Conservation (phyloP, 2,329 filamentous ascomycete species). For the Exophiala xenobiotica region DNA sequence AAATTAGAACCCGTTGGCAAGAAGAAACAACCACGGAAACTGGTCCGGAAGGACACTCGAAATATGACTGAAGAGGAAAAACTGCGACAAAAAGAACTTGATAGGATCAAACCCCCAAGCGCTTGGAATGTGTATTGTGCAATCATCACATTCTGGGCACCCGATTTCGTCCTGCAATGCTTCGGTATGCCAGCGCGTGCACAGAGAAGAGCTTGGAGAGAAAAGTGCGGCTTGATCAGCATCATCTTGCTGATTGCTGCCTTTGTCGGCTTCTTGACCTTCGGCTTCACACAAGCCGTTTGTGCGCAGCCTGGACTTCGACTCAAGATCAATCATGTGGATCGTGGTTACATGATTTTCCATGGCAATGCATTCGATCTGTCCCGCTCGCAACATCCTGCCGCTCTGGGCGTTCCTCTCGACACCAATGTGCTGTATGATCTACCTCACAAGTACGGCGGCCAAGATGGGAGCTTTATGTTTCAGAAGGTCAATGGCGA, state of each 20-base stretch:
- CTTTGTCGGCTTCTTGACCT: slow-evolving; percentile 91
- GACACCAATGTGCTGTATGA: slow-evolving; percentile 83
- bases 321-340: slow-evolving; percentile 79
- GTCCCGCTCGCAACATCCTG: slow-evolving; percentile 71
- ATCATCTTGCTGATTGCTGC: slow-evolving; percentile 85
- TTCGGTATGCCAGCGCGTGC: slow-evolving; percentile 82
- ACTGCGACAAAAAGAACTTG: slow-evolving; percentile 57
- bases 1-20: slow-evolving; percentile 26
- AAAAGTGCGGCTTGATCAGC: slow-evolving; percentile 96
- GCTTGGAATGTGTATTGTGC: slow-evolving; percentile 96
- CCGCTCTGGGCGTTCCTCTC: slow-evolving; percentile 72
- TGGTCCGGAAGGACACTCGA: slow-evolving; percentile 62
- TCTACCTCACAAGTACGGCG: slow-evolving; percentile 74
- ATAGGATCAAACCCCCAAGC: slow-evolving; percentile 73
- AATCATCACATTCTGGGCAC: slow-evolving; percentile 91
- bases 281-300: slow-evolving; percentile 88
- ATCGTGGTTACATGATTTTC: slow-evolving; percentile 86
- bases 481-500: slow-evolving; percentile 98
- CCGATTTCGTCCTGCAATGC: slow-evolving; percentile 77
- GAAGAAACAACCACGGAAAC: slow-evolving; percentile 55
- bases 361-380: slow-evolving; percentile 90
- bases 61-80: slow-evolving; percentile 60
- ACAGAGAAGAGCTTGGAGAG: slow-evolving; percentile 90
- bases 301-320: slow-evolving; percentile 72
- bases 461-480: slow-evolving; percentile 92